These are phyloP conservation scores for Cyberlindnera petersonii DNA, from an alignment of 805 yeast genomes.

Conservation along the genomic window DNA sequence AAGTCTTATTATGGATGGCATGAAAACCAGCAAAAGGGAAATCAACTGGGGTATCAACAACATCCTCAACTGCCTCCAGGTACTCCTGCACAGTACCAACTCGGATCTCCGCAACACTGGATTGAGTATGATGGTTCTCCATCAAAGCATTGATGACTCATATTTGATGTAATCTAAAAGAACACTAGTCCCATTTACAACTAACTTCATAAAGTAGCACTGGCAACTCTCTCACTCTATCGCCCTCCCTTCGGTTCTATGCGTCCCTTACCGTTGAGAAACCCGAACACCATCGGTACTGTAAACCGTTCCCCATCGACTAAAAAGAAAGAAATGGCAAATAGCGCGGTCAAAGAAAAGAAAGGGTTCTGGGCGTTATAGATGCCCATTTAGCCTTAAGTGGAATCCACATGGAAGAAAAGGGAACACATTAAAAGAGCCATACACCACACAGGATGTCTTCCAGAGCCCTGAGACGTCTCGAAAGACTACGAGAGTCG, in stretches of 20 bases:
- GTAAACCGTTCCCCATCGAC: too few relatives aligned
- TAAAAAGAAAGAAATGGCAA: too few relatives aligned
- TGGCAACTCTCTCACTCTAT: too few relatives aligned
- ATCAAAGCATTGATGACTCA: conserved; percentile 2
- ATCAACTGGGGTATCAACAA: conserved; percentile 8
- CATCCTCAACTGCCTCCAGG: conserved; percentile 8
- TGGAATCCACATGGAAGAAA: background rate
- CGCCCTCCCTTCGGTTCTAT: too few relatives aligned
- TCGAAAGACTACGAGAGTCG: conserved; percentile 34
- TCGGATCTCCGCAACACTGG: conserved; percentile 9
- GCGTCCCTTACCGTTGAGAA: too few relatives aligned
- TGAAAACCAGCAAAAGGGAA: conserved; percentile 2
- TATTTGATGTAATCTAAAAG: too few relatives aligned
- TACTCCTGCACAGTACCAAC: conserved; percentile 6
- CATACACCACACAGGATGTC: conserved; percentile 34
- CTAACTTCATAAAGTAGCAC: too few relatives aligned
- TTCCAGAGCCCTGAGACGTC: conserved; percentile 44
- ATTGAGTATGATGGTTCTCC: conserved; percentile 2
- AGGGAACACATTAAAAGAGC: background rate
- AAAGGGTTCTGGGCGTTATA: too few relatives aligned
- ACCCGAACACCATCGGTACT: too few relatives aligned
- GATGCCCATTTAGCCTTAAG: too few relatives aligned
- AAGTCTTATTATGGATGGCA: conserved; percentile 38
- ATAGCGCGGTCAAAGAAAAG: too few relatives aligned
- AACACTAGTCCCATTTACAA: too few relatives aligned